Base-by-base conservation (phyloP, 1,139 yeast species). In the Diutina pseudorugosa region DNA sequence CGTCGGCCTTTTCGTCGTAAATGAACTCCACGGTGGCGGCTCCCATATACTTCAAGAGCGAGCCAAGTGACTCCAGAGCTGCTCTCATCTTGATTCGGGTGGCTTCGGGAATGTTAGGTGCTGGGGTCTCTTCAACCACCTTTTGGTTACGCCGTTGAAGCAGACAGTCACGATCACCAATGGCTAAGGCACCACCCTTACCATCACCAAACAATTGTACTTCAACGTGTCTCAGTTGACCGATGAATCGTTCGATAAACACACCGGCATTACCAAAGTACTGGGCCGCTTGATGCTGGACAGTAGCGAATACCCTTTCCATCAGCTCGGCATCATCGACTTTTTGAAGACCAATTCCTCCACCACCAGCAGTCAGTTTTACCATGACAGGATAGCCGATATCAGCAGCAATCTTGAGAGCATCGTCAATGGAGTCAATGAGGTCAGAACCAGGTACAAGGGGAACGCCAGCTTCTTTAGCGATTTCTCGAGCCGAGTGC, bases 21-120 rank as follows among this genome's bases (percentile, higher is more conserved):
- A 93, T 91, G 65, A 84, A 93, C 69, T 93, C 98, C 60, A 93
- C 96, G 8, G 98, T 93, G 65, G 98, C 98, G 51, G 98, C 98
- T 70, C 96, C 83, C 69, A 87, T 89, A 71, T 93, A 93, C 59
- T 86, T 82, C 83, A 93, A 81, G 25, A 85, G 71, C 9, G 88
- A 67, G 54, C 84, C 96, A 57, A 93, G 74, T 52, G 82, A 83
- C 66, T 87, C 95, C 45, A 96, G 91, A 45, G 97, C 94, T 52
- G 73, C 72, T 69, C 91, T 82, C 86, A 93, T 83, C 55, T 72
- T 76, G 50, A 68, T 68, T 61, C 97, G 78, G 2, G 96, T 89
- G 4, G 77, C 67, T 55, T 82, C 89, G 8, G 96, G 95, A 58
- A 93, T 76, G 61, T 86, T 84, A 52, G 98, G 98, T 53, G 98